Conservation (phyloP, 2,329 filamentous ascomycete genomes). For the Juglanconis juglandina region DNA sequence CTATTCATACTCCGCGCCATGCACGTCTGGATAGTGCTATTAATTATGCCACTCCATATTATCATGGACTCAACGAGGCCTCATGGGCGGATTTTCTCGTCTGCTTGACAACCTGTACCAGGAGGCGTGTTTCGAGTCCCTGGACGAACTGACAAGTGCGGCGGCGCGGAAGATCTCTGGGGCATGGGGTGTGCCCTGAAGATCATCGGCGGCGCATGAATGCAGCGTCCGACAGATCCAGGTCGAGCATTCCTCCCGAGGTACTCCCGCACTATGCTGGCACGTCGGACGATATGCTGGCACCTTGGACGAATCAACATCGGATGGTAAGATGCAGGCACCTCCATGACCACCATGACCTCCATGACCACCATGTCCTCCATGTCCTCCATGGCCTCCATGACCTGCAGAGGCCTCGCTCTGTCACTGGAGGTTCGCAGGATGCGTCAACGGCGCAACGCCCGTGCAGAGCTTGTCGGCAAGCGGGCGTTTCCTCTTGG, state of each 20-base stretch:
- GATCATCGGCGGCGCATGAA: constrained; percentile 16
- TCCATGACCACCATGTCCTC: not conserved
- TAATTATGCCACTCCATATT: constrained; percentile 1
- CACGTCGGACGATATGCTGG: not conserved
- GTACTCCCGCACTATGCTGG: not conserved
- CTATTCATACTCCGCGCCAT: constrained; percentile 6
- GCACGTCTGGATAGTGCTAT: not conserved
- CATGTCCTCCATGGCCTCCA: not conserved
- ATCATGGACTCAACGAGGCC: constrained; percentile 4
- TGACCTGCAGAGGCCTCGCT: not conserved
- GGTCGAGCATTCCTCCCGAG: not conserved
- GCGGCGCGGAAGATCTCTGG: constrained; percentile 4
- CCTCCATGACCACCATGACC: not conserved
- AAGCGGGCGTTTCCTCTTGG: not conserved
- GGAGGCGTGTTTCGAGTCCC: constrained; percentile 11
- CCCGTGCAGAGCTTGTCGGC: constrained; percentile 6
- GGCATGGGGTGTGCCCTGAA: constrained; percentile 18
- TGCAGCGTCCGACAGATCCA: not conserved
- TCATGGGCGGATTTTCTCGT: constrained; percentile 4
- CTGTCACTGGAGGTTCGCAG: not conserved
- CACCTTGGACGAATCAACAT: not conserved
- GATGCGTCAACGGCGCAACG: constrained; percentile 7
- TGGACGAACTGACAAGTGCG: constrained; percentile 9
- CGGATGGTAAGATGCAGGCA: not conserved
- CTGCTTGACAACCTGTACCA: constrained; percentile 1